phyloP scores from a whole-genome alignment of 495 filamentous ascomycete species.

The Collariella sp. region DNA sequence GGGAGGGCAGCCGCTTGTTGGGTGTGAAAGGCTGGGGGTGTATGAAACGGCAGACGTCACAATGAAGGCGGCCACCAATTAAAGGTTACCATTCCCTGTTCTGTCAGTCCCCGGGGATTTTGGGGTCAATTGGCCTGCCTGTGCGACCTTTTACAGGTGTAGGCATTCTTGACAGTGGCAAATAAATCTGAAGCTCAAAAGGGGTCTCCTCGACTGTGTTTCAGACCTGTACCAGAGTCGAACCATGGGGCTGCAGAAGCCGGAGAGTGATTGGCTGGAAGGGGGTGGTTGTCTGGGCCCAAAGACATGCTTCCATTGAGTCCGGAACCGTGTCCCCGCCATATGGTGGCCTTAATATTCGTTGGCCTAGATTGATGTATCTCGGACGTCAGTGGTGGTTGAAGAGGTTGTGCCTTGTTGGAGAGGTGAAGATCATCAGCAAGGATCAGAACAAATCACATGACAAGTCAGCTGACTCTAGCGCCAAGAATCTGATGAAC shows the following conservation, averaged over 20 bases:
- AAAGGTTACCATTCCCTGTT: conserved; percentile 4
- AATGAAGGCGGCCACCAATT: conserved; percentile 9
- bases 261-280: conserved; percentile 14
- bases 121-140: background rate
- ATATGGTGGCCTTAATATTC: too few species aligned
- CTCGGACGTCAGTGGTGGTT: background rate
- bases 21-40: background rate
- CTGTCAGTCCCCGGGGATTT: conserved; percentile 5
- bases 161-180: background rate
- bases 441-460: conserved; percentile 3
- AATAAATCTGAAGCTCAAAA: background rate
- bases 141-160: background rate
- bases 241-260: conserved; percentile 21
- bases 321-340: too few species aligned
- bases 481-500: background rate
- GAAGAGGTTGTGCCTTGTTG: too few species aligned
- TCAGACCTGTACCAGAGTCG: conserved; percentile 37
- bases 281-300: background rate
- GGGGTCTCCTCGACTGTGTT: conserved; percentile 20
- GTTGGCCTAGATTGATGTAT: background rate
- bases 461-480: background rate
- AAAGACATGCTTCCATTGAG: background rate
- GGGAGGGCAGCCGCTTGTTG: conserved; percentile 5
- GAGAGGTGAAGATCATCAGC: too few species aligned
- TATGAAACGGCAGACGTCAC: conserved; percentile 25